These are phyloP conservation scores for Blastocystis sp. DNA, from an alignment of 352 stramenopile genomes.

Conservation along the genomic window DNA sequence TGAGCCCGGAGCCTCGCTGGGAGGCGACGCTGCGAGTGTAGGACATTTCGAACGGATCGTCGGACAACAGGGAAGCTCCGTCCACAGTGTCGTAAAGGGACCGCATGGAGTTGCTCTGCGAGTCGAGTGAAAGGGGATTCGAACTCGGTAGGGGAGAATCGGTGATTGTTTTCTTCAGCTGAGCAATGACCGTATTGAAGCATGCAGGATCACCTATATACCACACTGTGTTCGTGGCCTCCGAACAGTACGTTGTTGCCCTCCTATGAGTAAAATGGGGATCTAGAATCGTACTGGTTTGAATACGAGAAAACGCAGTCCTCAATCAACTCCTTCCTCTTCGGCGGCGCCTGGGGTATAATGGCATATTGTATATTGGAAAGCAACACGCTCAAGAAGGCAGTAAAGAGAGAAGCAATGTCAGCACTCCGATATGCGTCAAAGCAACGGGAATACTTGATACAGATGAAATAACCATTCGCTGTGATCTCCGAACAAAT, in stretches of 20 bases:
- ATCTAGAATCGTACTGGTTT: neutral
- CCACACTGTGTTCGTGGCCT: slow-evolving; percentile 6
- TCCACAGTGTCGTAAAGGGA: neutral
- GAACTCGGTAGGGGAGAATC: neutral
- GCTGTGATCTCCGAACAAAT: neutral
- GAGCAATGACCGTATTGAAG: neutral
- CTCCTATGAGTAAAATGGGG: neutral
- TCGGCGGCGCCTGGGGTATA: neutral
- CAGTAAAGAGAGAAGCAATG: neutral
- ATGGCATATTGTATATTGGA: neutral
- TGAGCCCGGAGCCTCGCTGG: too few species aligned
- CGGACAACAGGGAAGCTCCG: neutral
- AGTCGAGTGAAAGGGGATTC: neutral
- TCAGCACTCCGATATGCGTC: neutral
- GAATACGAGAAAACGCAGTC: neutral
- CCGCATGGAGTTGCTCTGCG: neutral
- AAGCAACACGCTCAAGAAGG: neutral
- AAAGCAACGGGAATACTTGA: neutral
- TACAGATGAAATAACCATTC: slow-evolving; percentile 20
- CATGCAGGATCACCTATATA: slow-evolving; percentile 1
- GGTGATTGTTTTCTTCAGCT: neutral
- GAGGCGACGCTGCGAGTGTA: neutral
- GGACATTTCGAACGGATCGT: neutral
- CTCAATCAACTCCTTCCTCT: neutral
- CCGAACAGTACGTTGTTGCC: neutral